Evolutionary conservation across 768 basidiomycete genomes (phyloP), one percentile per base, ranked within the genome.

Genomic region (Kwoniella bestiolae): DNA sequence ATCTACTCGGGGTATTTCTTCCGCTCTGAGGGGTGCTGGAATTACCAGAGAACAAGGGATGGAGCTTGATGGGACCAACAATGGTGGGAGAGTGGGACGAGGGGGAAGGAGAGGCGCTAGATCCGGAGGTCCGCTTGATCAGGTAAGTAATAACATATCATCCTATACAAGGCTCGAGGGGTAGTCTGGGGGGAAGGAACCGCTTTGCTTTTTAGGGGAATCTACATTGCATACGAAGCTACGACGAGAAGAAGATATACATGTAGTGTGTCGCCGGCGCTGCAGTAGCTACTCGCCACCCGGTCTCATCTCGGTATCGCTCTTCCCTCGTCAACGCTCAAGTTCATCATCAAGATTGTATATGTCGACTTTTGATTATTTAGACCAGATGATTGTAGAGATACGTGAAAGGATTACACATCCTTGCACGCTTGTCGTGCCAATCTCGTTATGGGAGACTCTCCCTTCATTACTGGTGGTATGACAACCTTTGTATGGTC

Each of bases 61-160:
- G 77, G 74, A 78, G 8, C 55, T 78, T 16, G 77, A 78, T 32
- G 70, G 74, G 11, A n/a, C 46, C 21, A 59, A 63, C n/a, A 60
- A 67, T 14, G 61, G 63, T 28, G 71, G 67, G 3, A 47, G 72
- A 47, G 55, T 62, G 28, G 64, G 55, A 5, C 66, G 72, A 60
- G 63, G 65, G 34, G 61, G 69, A 28, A 38, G 65, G 18, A 55
- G 66, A 67, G 69, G 65, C 18, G 58, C 49, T 23, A 66, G 69
- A 49, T 51, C 65, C 21, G 64, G 52, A 18, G 75, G 75, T 26
- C 70, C 75, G 8, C 57, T 70, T 63, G 75, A 73, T 68, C 72
- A 76, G 72, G 73, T 77, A 58, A 47, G 75, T 73, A 12, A 32
- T 47, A 44, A 47, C 60, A 35, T 25, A 23, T 49, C 38, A 38